A percentile compares a stretch with the other conserved stretches of the same genome.
phyloP scores from a whole-genome alignment of 1,139 yeast genomes.

The Casaregolazyma lundiana region DNA sequence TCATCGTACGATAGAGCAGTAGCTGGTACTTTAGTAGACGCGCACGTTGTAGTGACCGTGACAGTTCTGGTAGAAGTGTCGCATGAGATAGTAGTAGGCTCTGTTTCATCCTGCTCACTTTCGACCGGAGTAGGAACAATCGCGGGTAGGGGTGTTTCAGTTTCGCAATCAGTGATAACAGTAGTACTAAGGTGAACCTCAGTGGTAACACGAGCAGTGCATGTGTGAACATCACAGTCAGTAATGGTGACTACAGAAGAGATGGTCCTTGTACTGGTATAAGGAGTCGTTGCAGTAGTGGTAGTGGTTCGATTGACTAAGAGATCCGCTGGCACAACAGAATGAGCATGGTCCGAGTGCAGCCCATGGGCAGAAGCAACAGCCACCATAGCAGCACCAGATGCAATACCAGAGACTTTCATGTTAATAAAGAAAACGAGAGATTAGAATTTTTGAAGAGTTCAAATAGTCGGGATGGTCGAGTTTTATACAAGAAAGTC shows the following conservation, averaged over 20 bases:
- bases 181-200: background rate
- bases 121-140: background rate
- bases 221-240: background rate
- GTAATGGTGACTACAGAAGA: conserved; percentile 17
- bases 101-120: background rate
- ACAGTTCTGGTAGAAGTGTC: background rate
- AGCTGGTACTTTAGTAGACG: background rate
- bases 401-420: conserved; percentile 8
- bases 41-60: background rate
- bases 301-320: background rate
- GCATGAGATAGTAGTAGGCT: background rate
- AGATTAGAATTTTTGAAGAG: background rate
- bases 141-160: background rate
- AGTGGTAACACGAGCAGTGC: background rate
- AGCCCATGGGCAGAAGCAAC: conserved; percentile 29
- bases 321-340: no score
- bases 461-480: background rate
- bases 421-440: conserved; percentile 2
- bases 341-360: no score
- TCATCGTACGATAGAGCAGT: background rate
- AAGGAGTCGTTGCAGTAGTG: conserved; percentile 3
- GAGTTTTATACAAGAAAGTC: background rate
- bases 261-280: conserved; percentile 18
- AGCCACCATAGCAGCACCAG: conserved; percentile 15
- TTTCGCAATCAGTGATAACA: background rate